phyloP scores from a whole-genome alignment of 495 filamentous ascomycete genomes.

The Collariella sp. region DNA sequence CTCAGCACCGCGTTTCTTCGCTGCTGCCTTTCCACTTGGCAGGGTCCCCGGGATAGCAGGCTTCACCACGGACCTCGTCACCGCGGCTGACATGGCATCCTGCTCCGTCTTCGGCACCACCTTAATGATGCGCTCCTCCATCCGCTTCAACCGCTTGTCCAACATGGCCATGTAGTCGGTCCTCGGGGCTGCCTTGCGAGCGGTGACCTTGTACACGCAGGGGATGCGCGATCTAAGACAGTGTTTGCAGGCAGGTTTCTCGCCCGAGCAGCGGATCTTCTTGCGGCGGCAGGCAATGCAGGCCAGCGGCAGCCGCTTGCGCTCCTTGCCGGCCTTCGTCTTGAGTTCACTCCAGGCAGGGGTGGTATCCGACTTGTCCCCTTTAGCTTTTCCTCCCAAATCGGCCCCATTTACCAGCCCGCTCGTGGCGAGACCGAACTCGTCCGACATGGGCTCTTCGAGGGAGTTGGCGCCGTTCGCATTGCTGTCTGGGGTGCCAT shows the following conservation, averaged over 20 bases:
- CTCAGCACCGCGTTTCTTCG: slow-evolving; percentile 79
- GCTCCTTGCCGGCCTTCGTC: slow-evolving; percentile 95
- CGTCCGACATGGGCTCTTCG: slow-evolving; percentile 44
- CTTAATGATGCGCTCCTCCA: slow-evolving; percentile 98
- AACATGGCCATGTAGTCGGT: slow-evolving; percentile 99
- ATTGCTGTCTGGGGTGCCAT: slow-evolving; percentile 42
- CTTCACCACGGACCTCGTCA: slow-evolving; percentile 71
- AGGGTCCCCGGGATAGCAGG: slow-evolving; percentile 62
- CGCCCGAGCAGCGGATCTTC: slow-evolving; percentile 96
- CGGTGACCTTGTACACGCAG: slow-evolving; percentile 97
- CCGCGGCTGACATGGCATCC: slow-evolving; percentile 39
- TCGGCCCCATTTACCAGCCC: slow-evolving; percentile 42
- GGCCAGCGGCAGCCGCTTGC: slow-evolving; percentile 84
- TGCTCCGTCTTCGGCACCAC: slow-evolving; percentile 81
- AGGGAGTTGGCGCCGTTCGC: slow-evolving; percentile 37
- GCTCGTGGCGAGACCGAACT: slow-evolving; percentile 42
- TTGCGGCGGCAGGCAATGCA: slow-evolving; percentile 95
- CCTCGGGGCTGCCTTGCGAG: slow-evolving; percentile 86
- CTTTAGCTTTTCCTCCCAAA: slow-evolving; percentile 42
- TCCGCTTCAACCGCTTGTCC: slow-evolving; percentile 82
- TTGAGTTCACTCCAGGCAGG: slow-evolving; percentile 94
- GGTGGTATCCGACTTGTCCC: slow-evolving; percentile 48
- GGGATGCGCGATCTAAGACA: slow-evolving; percentile 88
- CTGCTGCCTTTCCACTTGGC: slow-evolving; percentile 33
- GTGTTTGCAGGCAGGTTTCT: slow-evolving; percentile 96